Evolutionary conservation across 148 eudicot species (phyloP).

Genomic region (Selenicereus undatus): DNA sequence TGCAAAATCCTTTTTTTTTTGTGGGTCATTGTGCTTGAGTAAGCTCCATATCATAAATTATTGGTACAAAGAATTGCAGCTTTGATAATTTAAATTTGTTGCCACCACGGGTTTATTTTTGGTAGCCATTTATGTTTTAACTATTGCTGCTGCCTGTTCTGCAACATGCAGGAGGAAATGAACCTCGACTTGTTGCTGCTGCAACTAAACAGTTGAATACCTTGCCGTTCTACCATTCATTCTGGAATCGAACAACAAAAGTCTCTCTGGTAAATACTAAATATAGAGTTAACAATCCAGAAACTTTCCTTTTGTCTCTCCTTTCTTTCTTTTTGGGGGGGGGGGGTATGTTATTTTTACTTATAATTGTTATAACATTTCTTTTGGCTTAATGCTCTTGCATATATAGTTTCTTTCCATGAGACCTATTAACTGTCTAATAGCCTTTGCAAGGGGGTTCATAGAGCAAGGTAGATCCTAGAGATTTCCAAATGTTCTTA

Average conservation of each 20-base stretch:
- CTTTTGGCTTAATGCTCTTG: background rate
- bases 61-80: background rate
- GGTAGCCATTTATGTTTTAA: background rate
- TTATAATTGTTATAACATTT: background rate
- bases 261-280: slow-evolving; percentile 67
- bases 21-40: background rate
- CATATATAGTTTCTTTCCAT: background rate
- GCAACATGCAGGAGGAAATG: slow-evolving; percentile 73
- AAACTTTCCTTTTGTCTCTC: background rate
- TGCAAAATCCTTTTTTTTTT: background rate
- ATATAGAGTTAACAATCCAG: background rate
- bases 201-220: slow-evolving; percentile 74
- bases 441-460: background rate
- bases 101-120: background rate
- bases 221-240: slow-evolving; percentile 93
- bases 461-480: background rate
- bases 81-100: background rate
- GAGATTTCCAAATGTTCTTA: background rate
- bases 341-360: background rate
- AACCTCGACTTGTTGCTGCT: slow-evolving; percentile 88
- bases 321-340: background rate
- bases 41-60: background rate
- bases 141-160: slow-evolving; percentile 11
- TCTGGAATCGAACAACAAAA: slow-evolving; percentile 95
- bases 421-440: background rate